These are phyloP conservation scores for Lagenaria siceraria DNA, from an alignment of 306 rosid species.

Conservation along the genomic window DNA sequence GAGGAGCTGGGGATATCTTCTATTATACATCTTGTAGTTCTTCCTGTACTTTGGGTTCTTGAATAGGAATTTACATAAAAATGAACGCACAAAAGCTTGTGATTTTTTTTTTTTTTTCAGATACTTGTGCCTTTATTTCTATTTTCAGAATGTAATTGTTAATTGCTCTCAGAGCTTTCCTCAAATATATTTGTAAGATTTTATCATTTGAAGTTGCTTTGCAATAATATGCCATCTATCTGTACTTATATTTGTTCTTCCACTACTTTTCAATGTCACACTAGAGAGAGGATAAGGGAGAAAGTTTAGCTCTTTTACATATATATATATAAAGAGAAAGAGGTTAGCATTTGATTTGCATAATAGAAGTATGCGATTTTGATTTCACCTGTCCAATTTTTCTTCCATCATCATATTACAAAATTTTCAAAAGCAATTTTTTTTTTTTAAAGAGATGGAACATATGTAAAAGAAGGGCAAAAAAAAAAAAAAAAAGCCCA, in stretches of 20 bases:
- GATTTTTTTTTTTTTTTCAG: not conserved
- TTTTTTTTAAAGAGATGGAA: no score
- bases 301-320: no score
- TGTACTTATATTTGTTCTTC: not conserved
- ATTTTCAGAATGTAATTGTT: not conserved
- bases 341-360: not conserved
- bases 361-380: not conserved
- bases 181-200: not conserved
- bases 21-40: slow-evolving; percentile 2
- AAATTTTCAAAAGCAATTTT: not conserved
- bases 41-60: slow-evolving; percentile 14
- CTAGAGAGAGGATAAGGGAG: not conserved
- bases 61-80: slow-evolving; percentile 1
- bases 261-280: not conserved
- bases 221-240: not conserved
- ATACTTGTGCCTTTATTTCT: not conserved
- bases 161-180: not conserved
- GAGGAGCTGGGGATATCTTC: slow-evolving; percentile 34
- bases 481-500: no score
- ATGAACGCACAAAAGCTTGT: slow-evolving; percentile 3
- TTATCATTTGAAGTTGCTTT: not conserved
- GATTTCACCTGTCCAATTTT: not conserved
- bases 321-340: no score
- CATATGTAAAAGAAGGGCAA: no score
- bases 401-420: not conserved